phyloP scores from a whole-genome alignment of 257 asterid genomes.

The Eucommia ulmoides region DNA sequence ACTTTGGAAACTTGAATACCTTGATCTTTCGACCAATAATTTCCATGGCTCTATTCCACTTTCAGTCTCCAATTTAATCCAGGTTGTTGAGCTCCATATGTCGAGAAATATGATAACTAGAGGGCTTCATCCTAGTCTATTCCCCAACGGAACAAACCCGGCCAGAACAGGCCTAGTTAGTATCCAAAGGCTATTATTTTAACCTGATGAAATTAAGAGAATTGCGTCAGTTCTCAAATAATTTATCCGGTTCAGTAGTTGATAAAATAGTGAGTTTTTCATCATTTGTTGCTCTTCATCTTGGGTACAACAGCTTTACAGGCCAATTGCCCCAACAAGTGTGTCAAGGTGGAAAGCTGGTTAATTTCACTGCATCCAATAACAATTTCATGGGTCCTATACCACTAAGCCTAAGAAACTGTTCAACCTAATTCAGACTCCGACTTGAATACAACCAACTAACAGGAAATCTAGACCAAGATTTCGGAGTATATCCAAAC shows the following conservation, averaged over 20 bases:
- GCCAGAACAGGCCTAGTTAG: not conserved
- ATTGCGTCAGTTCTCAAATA: not conserved
- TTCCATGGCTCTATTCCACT: not conserved
- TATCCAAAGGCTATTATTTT: not conserved
- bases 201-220: not conserved
- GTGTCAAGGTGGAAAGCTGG: constrained; percentile 15
- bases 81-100: not conserved
- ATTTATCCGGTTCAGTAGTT: constrained; percentile 12
- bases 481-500: constrained; percentile 25
- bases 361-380: constrained; percentile 4
- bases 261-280: constrained; percentile 10
- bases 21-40: not conserved
- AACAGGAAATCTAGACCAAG: constrained; percentile 18
- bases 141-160: not conserved
- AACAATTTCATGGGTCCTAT: constrained; percentile 20
- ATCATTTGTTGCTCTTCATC: constrained; percentile 2
- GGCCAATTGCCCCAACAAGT: constrained; percentile 25
- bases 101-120: not conserved
- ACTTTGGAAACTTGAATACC: not conserved
- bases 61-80: not conserved
- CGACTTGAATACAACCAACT: constrained; percentile 20
- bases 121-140: not conserved
- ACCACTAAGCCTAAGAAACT: constrained; percentile 27
- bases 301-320: constrained; percentile 15
- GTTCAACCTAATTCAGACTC: constrained; percentile 19